These are phyloP conservation scores for Artemisia tridentata DNA, from an alignment of 129 eudicot genomes.

Conservation along the genomic window DNA sequence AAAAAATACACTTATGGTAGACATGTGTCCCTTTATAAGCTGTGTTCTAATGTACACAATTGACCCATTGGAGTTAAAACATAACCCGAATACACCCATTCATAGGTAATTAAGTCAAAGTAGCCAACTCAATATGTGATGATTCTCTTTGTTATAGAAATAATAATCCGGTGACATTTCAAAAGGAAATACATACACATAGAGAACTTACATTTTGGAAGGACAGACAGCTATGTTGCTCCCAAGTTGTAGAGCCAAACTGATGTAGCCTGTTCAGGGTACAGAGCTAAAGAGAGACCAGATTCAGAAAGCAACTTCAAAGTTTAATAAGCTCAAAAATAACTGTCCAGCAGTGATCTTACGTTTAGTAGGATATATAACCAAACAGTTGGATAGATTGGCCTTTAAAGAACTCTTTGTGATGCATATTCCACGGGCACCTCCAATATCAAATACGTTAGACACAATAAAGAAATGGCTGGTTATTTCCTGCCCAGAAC, in stretches of 20 bases:
- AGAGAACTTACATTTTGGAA: conserved; percentile 60
- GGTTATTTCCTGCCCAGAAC: conserved; percentile 84
- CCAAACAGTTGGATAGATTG: conserved; percentile 60
- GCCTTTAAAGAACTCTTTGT: conserved; percentile 54
- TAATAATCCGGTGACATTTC: conserved; percentile 10
- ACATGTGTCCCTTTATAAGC: too few species aligned
- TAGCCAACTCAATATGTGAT: not conserved
- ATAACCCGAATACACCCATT: not conserved
- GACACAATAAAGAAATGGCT: conserved; percentile 49
- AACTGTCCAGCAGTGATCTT: conserved; percentile 25
- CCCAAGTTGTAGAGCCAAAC: conserved; percentile 76
- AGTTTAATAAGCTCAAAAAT: not conserved
- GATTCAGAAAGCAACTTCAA: conserved; percentile 18
- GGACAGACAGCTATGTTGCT: conserved; percentile 81
- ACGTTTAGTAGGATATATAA: conserved; percentile 87
- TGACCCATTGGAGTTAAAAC: too few species aligned
- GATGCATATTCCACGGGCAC: conserved; percentile 85
- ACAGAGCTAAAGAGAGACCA: conserved; percentile 56
- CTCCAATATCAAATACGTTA: conserved; percentile 17
- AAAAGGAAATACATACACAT: not conserved
- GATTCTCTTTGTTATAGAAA: not conserved
- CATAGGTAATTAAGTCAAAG: not conserved
- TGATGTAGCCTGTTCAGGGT: conserved; percentile 71
- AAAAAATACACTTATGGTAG: too few species aligned
- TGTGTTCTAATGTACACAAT: too few species aligned